A percentile compares a stretch with the other conserved stretches of the same genome.
phyloP scores from a whole-genome alignment of 2,329 filamentous ascomycete species.

The Aureobasidium sp. region DNA sequence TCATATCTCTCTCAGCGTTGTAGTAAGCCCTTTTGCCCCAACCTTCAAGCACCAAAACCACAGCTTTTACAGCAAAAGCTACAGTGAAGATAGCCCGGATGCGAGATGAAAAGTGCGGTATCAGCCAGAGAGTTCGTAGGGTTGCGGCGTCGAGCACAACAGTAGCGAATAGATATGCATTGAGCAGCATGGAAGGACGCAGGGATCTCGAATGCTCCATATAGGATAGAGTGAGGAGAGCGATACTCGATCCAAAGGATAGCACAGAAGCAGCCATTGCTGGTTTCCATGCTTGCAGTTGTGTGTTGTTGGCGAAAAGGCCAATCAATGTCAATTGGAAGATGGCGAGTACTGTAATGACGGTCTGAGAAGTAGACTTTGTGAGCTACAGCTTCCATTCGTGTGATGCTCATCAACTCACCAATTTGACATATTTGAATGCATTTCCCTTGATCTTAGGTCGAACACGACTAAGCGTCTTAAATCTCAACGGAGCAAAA shows the following conservation, averaged over 20 bases:
- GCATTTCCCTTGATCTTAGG: conserved; percentile 15
- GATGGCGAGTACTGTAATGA: neutral
- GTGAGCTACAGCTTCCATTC: neutral
- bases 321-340: conserved; percentile 9
- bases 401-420: neutral
- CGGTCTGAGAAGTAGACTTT: neutral
- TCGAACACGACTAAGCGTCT: conserved; percentile 21
- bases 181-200: conserved; percentile 12
- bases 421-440: conserved; percentile 11
- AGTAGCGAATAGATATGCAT: conserved; percentile 12
- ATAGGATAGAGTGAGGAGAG: conserved; percentile 7
- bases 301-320: neutral
- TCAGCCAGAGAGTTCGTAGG: conserved; percentile 19
- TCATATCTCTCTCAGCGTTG: neutral
- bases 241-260: neutral
- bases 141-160: conserved; percentile 9
- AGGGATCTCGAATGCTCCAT: conserved; percentile 13
- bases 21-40: conserved; percentile 16
- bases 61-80: conserved; percentile 29
- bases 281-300: neutral
- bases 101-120: conserved; percentile 21
- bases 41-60: conserved; percentile 32
- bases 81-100: conserved; percentile 29
- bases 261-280: neutral
- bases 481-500: conserved; percentile 23